phyloP scores from a whole-genome alignment of 2,329 filamentous ascomycete genomes.

The Fusarium fujikuroi region DNA sequence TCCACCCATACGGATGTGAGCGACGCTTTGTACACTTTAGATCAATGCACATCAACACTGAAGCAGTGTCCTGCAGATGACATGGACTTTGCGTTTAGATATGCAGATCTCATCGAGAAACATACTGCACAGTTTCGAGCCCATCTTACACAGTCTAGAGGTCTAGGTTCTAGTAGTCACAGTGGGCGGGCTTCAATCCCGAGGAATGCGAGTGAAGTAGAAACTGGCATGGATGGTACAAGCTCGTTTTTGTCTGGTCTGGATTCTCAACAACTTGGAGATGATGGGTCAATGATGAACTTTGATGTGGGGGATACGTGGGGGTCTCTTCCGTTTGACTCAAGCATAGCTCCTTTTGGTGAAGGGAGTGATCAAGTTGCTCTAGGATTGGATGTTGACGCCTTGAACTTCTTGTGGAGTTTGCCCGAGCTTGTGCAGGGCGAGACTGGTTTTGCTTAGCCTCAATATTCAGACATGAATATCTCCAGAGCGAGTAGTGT shows the following conservation, averaged over 20 bases:
- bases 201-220: neutral
- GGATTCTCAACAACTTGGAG: neutral
- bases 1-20: slow-evolving; percentile 26
- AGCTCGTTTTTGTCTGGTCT: neutral
- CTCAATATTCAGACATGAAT: neutral
- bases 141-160: slow-evolving; percentile 3
- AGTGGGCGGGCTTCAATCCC: neutral
- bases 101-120: slow-evolving; percentile 38
- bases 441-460: neutral
- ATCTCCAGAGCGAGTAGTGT: rapidly evolving
- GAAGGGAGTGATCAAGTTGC: slow-evolving; percentile 18
- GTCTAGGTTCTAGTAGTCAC: neutral
- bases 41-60: slow-evolving; percentile 30
- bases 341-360: slow-evolving; percentile 22
- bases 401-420: slow-evolving; percentile 29
- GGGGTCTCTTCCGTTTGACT: slow-evolving; percentile 24
- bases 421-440: slow-evolving; percentile 16
- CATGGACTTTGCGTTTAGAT: slow-evolving; percentile 41
- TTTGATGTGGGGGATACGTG: slow-evolving; percentile 13
- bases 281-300: neutral
- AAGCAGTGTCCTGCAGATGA: slow-evolving; percentile 30
- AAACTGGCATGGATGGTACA: neutral
- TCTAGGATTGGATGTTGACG: slow-evolving; percentile 17
- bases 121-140: slow-evolving; percentile 31
- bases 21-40: slow-evolving; percentile 17